Evolutionary conservation across 1,284 basidiomycete genomes (phyloP), one percentile per base, ranked within the genome.

Genomic region (Tilletia setariae): DNA sequence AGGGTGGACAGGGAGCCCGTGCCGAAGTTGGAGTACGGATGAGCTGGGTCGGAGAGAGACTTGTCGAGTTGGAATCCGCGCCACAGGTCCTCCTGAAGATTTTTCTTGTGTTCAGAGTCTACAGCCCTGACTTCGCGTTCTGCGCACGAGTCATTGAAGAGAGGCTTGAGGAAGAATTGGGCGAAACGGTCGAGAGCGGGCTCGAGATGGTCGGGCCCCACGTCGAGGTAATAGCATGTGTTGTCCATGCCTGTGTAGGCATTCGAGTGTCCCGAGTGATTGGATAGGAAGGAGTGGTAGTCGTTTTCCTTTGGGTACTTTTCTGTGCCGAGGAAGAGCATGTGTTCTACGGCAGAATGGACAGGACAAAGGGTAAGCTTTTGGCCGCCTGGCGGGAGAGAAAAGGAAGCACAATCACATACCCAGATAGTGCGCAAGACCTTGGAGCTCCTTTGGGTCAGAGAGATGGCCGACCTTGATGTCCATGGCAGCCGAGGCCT

Each of bases 51-150:
- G 70, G 89, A 90, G 49, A 97, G 87, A 73, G 90, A 88, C 84
- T 99, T 98, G 84, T 93, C 94, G 30, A 98, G 85, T 84, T 99
- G 96, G 84, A 92, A 98, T 67, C 94, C 89, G n/a, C 96, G 89
- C 94, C 94, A 98, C 79, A 90, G 85, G 83, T 98, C 95, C n/a
- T 86, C 86, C 84, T 98, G 95, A 65, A 93, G 87, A 82, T 98
- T 98, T 86, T 98, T 98, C 86, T 93, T 94, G 87, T 98, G 91
- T 82, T 99, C 96, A 0, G 94, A 97, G 82, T 98, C 91, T 44
- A 99, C 96, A 1, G 96, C 96, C 75, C 94, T 94, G 74, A 98
- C 88, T 84, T 99, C 96, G 61, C 96, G 89, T 66, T 91, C 88
- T 0, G 95, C 95, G 82, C 95, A 95, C 19, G 91, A 92, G 0